Evolutionary conservation across 441 rosid genomes (phyloP), one percentile per base, ranked within the genome.

Genomic region (Syzygium syzygioides): DNA sequence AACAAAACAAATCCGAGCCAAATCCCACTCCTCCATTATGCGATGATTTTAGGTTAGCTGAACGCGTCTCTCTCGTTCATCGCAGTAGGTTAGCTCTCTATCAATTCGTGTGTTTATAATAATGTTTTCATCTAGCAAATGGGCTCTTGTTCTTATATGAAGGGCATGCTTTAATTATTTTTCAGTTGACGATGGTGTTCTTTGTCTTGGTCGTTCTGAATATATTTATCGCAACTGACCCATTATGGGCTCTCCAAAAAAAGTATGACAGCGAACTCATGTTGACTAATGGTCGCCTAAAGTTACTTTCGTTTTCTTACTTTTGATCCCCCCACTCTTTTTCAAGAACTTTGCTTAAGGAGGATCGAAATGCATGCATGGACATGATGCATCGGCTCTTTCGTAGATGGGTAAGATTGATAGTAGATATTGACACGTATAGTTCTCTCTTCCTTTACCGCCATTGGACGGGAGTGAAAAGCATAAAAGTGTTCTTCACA

Each of bases 1-100:
- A 37, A 76, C 53, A 41, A 59, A 90, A 86, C 87, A 62, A 89
- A 90, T 90, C 91, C 80, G n/a, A 89, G 93, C 94, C 97, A 92
- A 92, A 94, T 94, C 96, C 95, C 95, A 94, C 97, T 93, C 89
- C 88, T 86, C 88, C 88, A 91, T 89, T 91, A 89, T 50, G 86
- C 60, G 55, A 89, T 87, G 56, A 86, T 86, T 91, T 90, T 87
- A 88, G 89, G 89, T 92, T 90, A 88, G 89, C 88, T 92, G 91
- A 90, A 91, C 93, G 87, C 45, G 88, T 90, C 92, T 88, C 55
- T 85, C 90, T 91, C 50, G 28, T 23, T 86, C 85, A 85, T 86
- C 76, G 53, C 88, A 83, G 90, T 90, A 80, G 89, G 91, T 83
- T 90, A 90, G 80, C 86, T 52, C 88, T 79, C 86, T 57, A 41